Conservation (phyloP, 805 yeast genomes). For the Kazachstania psychrophila region DNA sequence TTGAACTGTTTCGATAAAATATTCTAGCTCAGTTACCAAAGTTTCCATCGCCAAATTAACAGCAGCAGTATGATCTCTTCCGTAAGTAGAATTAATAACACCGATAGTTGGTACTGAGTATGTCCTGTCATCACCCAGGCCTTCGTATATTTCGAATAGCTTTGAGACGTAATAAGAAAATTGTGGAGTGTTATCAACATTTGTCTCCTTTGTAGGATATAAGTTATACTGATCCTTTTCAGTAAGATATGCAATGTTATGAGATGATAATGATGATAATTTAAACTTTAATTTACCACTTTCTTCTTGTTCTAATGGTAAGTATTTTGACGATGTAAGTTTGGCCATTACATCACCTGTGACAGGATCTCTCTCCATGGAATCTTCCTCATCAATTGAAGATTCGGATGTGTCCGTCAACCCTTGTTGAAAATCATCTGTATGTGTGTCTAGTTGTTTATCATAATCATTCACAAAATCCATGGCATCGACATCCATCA, state of each 20-base stretch:
- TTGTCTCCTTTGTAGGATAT: conserved; percentile 34
- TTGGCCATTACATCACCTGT: conserved; percentile 19
- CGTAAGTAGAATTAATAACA: conserved; percentile 28
- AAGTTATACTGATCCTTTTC: conserved; percentile 34
- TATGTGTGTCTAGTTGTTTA: neutral
- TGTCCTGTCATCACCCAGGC: conserved; percentile 36
- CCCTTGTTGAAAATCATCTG: neutral
- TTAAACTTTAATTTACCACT: conserved; percentile 33
- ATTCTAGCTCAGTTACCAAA: conserved; percentile 29
- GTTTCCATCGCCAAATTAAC: conserved; percentile 32
- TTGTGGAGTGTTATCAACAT: conserved; percentile 33
- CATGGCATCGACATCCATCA: conserved; percentile 25
- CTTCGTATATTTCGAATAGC: conserved; percentile 45
- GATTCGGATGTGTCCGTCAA: neutral
- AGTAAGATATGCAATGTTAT: conserved; percentile 35
- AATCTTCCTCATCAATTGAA: neutral
- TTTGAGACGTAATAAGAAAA: conserved; percentile 41
- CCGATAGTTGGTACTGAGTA: conserved; percentile 37
- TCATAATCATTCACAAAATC: conserved; percentile 15
- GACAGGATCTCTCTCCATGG: conserved; percentile 11
- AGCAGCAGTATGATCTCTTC: conserved; percentile 30
- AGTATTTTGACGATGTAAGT: conserved; percentile 8
- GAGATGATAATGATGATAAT: conserved; percentile 37
- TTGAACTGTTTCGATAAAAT: conserved; percentile 27
- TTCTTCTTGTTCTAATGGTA: conserved; percentile 11